A percentile compares a stretch with the other conserved stretches of the same genome.
phyloP scores from a whole-genome alignment of 2,329 filamentous ascomycete genomes.

The Aspergillus chevalieri region DNA sequence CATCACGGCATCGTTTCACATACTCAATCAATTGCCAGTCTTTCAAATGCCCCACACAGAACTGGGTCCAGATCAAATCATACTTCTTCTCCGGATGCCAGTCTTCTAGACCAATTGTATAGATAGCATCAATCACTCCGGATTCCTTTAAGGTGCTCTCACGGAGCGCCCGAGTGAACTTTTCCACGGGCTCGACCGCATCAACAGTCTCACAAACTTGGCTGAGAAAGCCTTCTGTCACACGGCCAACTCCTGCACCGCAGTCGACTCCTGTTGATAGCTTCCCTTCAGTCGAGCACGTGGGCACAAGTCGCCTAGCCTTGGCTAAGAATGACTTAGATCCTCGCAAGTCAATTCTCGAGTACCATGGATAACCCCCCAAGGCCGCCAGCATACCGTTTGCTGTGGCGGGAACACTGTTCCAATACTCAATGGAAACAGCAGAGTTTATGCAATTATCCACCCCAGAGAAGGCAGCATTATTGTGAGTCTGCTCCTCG shows the following conservation, averaged over 20 bases:
- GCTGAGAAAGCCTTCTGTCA: conserved; percentile 72
- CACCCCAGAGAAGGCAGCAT: not conserved
- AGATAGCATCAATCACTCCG: conserved; percentile 56
- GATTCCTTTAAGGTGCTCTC: conserved; percentile 29
- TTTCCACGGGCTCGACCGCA: conserved; percentile 75
- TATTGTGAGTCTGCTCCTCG: not conserved
- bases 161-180: conserved; percentile 64
- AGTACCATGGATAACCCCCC: conserved; percentile 63
- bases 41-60: conserved; percentile 78
- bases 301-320: conserved; percentile 39
- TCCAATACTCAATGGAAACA: conserved; percentile 33
- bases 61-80: conserved; percentile 83
- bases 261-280: conserved; percentile 49
- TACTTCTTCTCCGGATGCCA: conserved; percentile 60
- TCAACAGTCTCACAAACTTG: conserved; percentile 67
- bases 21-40: conserved; percentile 66
- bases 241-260: conserved; percentile 69
- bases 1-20: conserved; percentile 54
- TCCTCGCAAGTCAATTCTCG: conserved; percentile 63
- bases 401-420: conserved; percentile 33
- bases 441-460: conserved; percentile 25
- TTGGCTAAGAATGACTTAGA: conserved; percentile 63
- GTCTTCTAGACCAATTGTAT: conserved; percentile 66
- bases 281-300: conserved; percentile 10
- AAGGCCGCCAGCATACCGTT: conserved; percentile 55